Evolutionary conservation across 129 eudicot species (phyloP), one percentile per base, ranked within the genome.

Genomic region (Heracleum sosnowskyi): DNA sequence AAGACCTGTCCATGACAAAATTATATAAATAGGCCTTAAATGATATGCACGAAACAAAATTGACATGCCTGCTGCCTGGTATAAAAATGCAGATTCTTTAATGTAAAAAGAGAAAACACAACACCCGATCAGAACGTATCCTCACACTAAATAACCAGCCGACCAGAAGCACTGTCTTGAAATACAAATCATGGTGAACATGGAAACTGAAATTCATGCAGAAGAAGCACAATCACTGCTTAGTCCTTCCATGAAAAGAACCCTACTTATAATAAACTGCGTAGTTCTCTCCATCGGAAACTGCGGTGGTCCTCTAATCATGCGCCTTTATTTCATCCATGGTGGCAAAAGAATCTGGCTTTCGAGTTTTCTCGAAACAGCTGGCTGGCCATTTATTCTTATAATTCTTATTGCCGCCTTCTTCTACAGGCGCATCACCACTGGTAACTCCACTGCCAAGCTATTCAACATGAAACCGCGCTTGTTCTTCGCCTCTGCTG

Each of bases 301-400:
- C 81, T 80, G 85, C 69, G 84, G 86, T 10, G 89, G 89, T 53
- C 86, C 86, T 1, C 4, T 86, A 7, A 42, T 86, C 75, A 83
- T 75, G 70, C 86, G 89, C 72, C 84, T 86, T 51, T 86, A 86
- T 66, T 86, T 60, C 78, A 28, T 86, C 75, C 86, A 82, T 70
- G 84, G 82, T 1, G 86, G 89, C 84, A 63, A 86, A 47, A 79
- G 83, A 8, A 64, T 86, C 60, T 86, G 89, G 89, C 57, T 86
- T 1, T 68, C 75, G 4, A 47, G 53, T 6, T 46, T 45, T 69
- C 51, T 80, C 11, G 79, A 84, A 8, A 84, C 82, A 33, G 82
- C 73, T 5, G 89, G 86, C 2, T 86, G 80, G 78, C 86, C 86
- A 3, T 68, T 86, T 35, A 82, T 77, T 20, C 53, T 80, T 6